phyloP scores from a whole-genome alignment of 306 rosid genomes.

The Casuarina glauca region DNA sequence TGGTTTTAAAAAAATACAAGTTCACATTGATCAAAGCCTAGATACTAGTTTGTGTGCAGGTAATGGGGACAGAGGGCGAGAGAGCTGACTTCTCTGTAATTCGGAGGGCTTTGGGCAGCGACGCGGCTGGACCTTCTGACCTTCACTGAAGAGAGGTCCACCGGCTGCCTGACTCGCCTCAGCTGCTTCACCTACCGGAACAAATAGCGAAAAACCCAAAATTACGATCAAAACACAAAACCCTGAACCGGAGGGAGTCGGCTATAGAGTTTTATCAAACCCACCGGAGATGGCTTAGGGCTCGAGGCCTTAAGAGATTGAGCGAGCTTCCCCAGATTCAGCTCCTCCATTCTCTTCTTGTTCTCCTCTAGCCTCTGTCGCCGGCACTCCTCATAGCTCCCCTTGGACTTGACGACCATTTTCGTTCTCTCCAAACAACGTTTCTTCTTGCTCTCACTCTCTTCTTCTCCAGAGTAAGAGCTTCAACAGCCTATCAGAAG shows the following conservation, averaged over 20 bases:
- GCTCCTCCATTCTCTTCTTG: slow-evolving; percentile 54
- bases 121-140: slow-evolving; percentile 48
- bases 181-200: slow-evolving; percentile 31
- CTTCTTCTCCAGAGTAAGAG: background rate
- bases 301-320: slow-evolving; percentile 33
- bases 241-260: background rate
- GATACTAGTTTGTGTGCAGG: background rate
- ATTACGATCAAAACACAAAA: background rate
- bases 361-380: slow-evolving; percentile 50
- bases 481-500: background rate
- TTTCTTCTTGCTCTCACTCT: background rate
- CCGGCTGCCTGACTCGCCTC: slow-evolving; percentile 26
- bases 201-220: background rate
- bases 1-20: background rate
- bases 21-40: background rate
- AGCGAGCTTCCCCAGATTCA: slow-evolving; percentile 46
- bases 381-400: slow-evolving; percentile 46
- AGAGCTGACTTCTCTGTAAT: slow-evolving; percentile 46
- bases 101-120: slow-evolving; percentile 33
- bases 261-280: background rate
- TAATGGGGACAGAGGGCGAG: background rate
- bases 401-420: slow-evolving; percentile 38
- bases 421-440: slow-evolving; percentile 21
- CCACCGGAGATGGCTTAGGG: slow-evolving; percentile 44
- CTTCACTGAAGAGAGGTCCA: slow-evolving; percentile 25